A percentile compares a stretch with the other conserved stretches of the same genome.
Conservation (phyloP, 2,329 filamentous ascomycete species). For the Phialocephala subalpina region DNA sequence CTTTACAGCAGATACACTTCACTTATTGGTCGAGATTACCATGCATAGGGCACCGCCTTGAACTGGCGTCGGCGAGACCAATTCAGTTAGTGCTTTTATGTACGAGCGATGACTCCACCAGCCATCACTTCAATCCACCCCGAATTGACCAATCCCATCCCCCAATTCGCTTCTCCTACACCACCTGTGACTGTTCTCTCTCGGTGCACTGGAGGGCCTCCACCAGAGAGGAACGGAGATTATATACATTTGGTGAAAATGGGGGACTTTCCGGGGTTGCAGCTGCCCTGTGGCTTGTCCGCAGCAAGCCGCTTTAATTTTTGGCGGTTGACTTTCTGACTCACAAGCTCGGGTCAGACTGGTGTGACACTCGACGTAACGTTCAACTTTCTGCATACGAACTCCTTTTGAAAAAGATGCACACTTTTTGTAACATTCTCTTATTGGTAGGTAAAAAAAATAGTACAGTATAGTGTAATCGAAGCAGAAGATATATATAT, state of each 20-base stretch:
- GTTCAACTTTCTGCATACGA: not conserved
- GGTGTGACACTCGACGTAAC: slow-evolving; percentile 3
- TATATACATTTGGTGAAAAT: slow-evolving; percentile 11
- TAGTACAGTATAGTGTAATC: too few species aligned
- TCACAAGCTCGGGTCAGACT: slow-evolving; percentile 9
- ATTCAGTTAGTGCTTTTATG: too few species aligned
- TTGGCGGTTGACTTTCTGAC: slow-evolving; percentile 8
- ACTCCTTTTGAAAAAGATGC: too few species aligned
- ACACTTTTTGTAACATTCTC: too few species aligned
- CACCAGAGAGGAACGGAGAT: not conserved
- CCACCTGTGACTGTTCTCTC: slow-evolving; percentile 15
- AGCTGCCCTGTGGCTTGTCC: slow-evolving; percentile 6
- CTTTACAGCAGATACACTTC: not conserved
- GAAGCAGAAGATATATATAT: too few species aligned
- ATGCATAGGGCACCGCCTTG: not conserved
- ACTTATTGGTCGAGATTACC: not conserved
- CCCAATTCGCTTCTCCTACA: not conserved
- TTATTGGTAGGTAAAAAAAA: too few species aligned
- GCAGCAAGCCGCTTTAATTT: slow-evolving; percentile 1
- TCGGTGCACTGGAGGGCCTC: slow-evolving; percentile 12
- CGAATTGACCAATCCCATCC: slow-evolving; percentile 18
- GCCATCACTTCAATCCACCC: not conserved
- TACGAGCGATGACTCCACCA: slow-evolving; percentile 12
- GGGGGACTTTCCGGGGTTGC: slow-evolving; percentile 10
- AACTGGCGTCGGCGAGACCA: too few species aligned